phyloP scores from a whole-genome alignment of 2,329 filamentous ascomycete species.

The Talaromyces atroroseus region DNA sequence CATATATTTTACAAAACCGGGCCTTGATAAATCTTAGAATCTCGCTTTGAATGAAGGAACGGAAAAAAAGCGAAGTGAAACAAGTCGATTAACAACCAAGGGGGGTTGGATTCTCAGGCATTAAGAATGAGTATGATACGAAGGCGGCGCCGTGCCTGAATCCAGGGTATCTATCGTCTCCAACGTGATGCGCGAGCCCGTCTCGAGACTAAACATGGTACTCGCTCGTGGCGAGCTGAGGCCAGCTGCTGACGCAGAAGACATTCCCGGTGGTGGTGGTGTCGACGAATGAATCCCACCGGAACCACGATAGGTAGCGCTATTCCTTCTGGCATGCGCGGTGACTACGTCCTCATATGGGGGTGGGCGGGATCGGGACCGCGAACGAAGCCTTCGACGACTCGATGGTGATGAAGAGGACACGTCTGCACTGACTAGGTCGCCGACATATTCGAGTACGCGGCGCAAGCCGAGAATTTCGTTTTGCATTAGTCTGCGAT shows the following conservation, averaged over 20 bases:
- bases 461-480: constrained; percentile 49
- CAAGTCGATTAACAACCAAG: too few species aligned
- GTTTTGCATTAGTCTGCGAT: constrained; percentile 42
- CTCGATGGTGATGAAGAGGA: neutral
- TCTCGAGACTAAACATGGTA: constrained; percentile 25
- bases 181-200: constrained; percentile 21
- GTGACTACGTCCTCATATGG: neutral
- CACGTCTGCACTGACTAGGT: constrained; percentile 39
- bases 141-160: constrained; percentile 18
- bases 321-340: neutral
- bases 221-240: constrained; percentile 23
- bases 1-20: too few species aligned
- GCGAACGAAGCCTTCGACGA: constrained; percentile 18
- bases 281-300: neutral
- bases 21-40: too few species aligned
- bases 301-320: neutral
- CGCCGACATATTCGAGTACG: constrained; percentile 49
- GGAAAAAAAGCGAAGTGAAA: too few species aligned
- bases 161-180: constrained; percentile 25
- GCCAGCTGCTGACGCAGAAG: constrained; percentile 21
- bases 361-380: constrained; percentile 3
- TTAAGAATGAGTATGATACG: constrained; percentile 13
- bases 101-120: too few species aligned
- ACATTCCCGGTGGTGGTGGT: neutral
- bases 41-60: too few species aligned